phyloP scores from a whole-genome alignment of 2,329 filamentous ascomycete species.

The Penicillium sp. region DNA sequence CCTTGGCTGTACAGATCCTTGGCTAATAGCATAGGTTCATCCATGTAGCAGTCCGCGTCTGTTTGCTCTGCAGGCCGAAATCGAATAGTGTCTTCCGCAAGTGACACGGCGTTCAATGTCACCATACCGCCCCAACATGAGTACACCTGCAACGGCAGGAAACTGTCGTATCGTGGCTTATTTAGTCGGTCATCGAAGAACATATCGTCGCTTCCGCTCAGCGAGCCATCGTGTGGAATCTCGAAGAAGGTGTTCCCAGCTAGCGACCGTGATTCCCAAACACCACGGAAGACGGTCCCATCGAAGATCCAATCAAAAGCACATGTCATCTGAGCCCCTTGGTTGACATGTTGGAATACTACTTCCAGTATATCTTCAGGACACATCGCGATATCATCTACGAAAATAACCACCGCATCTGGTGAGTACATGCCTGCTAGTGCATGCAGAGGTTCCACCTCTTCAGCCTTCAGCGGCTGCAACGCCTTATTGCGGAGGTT shows the following conservation, averaged over 20 bases:
- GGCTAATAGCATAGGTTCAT: conserved; percentile 58
- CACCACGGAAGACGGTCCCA: conserved; percentile 57
- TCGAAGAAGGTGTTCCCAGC: conserved; percentile 58
- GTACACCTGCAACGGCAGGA: conserved; percentile 60
- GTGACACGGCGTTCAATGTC: conserved; percentile 50
- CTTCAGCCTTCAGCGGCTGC: conserved; percentile 2
- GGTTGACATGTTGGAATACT: conserved; percentile 48
- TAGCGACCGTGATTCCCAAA: conserved; percentile 57
- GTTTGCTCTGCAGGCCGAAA: conserved; percentile 44
- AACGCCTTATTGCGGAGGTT: conserved; percentile 8
- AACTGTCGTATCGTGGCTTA: conserved; percentile 31
- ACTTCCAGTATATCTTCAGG: conserved; percentile 60
- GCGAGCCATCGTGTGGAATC: conserved; percentile 52
- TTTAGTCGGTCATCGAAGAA: conserved; percentile 53
- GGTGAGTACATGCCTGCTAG: conserved; percentile 24
- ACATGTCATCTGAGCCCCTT: conserved; percentile 58
- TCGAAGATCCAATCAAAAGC: conserved; percentile 59
- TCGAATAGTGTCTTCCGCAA: conserved; percentile 45
- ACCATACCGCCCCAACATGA: conserved; percentile 62
- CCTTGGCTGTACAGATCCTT: conserved; percentile 58
- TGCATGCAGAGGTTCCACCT: conserved; percentile 34
- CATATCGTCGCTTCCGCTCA: conserved; percentile 51
- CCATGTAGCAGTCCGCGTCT: conserved; percentile 52
- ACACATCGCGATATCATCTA: conserved; percentile 58
- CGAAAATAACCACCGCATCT: conserved; percentile 51